Evolutionary conservation across 2,329 filamentous ascomycete species (phyloP).

Genomic region (Rhynchosporium agropyri): DNA sequence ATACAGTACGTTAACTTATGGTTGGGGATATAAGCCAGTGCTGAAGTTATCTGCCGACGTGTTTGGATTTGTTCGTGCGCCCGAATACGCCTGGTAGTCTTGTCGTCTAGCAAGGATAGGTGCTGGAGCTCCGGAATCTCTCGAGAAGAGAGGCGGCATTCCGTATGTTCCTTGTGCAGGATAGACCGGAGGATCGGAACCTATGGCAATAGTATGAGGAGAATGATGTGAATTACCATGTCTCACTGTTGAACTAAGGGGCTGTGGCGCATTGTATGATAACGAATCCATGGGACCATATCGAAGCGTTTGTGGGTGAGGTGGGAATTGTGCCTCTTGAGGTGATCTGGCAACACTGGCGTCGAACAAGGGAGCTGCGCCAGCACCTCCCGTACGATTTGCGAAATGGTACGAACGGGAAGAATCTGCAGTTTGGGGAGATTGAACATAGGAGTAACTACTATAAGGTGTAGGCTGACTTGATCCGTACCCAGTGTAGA

Average conservation of each 20-base stretch:
- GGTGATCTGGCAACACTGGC: constrained; percentile 3
- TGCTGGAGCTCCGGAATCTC: background rate
- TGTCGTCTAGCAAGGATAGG: background rate
- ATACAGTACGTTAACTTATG: background rate
- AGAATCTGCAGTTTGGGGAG: constrained; percentile 3
- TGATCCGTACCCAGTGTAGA: background rate
- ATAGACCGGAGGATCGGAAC: background rate
- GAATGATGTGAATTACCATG: constrained; percentile 3
- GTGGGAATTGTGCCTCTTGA: constrained; percentile 8
- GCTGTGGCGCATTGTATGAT: constrained; percentile 1
- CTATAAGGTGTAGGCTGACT: constrained; percentile 8
- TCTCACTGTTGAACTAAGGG: background rate
- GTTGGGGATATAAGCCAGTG: constrained; percentile 8
- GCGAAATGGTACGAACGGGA: constrained; percentile 7
- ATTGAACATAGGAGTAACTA: constrained; percentile 1
- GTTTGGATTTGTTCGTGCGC: constrained; percentile 5
- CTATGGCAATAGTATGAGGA: background rate
- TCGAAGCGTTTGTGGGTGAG: constrained; percentile 1
- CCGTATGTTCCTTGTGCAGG: background rate
- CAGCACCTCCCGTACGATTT: background rate
- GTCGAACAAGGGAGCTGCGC: constrained; percentile 7
- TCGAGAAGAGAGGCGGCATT: constrained; percentile 6
- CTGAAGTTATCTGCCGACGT: constrained; percentile 13
- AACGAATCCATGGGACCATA: background rate
- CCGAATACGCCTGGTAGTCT: background rate